Evolutionary conservation across 805 yeast species (phyloP).

Genomic region (Henningerozyma blattae): DNA sequence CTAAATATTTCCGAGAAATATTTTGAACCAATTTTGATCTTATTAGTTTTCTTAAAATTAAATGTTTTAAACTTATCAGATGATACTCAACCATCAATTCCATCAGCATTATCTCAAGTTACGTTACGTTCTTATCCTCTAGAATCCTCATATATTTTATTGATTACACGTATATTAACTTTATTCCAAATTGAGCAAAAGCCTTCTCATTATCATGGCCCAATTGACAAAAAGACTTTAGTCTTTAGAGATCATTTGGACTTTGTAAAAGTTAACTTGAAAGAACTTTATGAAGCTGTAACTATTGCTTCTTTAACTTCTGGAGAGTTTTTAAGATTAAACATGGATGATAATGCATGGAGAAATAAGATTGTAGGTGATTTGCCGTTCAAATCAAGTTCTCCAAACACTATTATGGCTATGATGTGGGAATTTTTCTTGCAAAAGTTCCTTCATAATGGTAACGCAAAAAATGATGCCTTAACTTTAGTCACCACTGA

Average conservation of each 20-base stretch:
- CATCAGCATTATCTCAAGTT: slow-evolving; percentile 24
- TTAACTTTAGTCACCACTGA: slow-evolving; percentile 16
- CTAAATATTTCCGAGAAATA: slow-evolving; percentile 21
- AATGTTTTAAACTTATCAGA: slow-evolving; percentile 29
- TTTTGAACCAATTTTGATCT: slow-evolving; percentile 32
- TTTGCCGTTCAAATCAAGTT: slow-evolving; percentile 46
- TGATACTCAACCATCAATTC: slow-evolving; percentile 22
- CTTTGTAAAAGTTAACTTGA: slow-evolving; percentile 36
- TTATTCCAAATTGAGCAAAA: slow-evolving; percentile 36
- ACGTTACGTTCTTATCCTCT: slow-evolving; percentile 30
- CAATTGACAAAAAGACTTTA: slow-evolving; percentile 53
- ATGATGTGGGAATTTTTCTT: slow-evolving; percentile 26
- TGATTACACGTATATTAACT: slow-evolving; percentile 38
- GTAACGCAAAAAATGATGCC: slow-evolving; percentile 23
- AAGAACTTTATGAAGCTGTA: slow-evolving; percentile 43
- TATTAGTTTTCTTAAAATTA: slow-evolving; percentile 36
- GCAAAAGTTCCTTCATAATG: slow-evolving; percentile 25
- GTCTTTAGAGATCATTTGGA: slow-evolving; percentile 56
- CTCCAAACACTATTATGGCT: slow-evolving; percentile 52
- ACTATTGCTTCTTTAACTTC: slow-evolving; percentile 40
- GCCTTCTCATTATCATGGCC: slow-evolving; percentile 51
- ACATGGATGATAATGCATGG: slow-evolving; percentile 44
- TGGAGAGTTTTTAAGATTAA: slow-evolving; percentile 45
- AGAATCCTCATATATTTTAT: slow-evolving; percentile 25
- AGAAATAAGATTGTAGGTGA: slow-evolving; percentile 33